Conservation (phyloP, 495 filamentous ascomycete species). For the Cairneyella variabilis region DNA sequence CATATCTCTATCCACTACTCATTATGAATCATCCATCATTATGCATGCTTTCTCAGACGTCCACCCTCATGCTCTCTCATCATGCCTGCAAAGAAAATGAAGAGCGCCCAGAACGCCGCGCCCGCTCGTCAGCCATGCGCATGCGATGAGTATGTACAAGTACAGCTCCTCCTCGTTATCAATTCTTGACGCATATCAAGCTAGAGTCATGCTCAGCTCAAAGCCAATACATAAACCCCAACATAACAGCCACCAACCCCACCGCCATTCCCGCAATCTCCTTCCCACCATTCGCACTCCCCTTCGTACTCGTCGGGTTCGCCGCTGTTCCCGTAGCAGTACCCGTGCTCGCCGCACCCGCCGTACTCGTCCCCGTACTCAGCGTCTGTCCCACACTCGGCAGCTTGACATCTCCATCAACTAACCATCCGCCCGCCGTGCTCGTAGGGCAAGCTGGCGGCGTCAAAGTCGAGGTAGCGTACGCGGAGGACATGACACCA, state of each 20-base stretch:
- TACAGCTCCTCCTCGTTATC: too few relatives aligned
- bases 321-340: conserved; percentile 12
- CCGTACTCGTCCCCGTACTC: conserved; percentile 10
- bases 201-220: too few relatives aligned
- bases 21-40: too few relatives aligned
- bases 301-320: conserved; percentile 15
- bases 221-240: conserved; percentile 50
- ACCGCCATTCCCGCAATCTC: conserved; percentile 51
- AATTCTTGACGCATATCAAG: too few relatives aligned
- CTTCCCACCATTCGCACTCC: conserved; percentile 33
- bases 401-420: conserved; percentile 62
- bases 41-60: too few relatives aligned
- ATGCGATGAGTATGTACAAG: too few relatives aligned
- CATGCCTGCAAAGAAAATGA: background rate
- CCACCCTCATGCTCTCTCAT: too few relatives aligned
- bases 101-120: background rate
- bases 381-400: conserved; percentile 62
- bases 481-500: conserved; percentile 59
- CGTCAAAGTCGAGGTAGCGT: conserved; percentile 52
- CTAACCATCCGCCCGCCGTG: conserved; percentile 65
- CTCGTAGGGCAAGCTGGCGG: conserved; percentile 69
- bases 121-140: too few relatives aligned
- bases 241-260: conserved; percentile 48
- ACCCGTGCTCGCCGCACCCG: background rate
- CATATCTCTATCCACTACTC: too few relatives aligned